phyloP scores from a whole-genome alignment of 192 early-diverging fungal species.

The Thoreauomyces humboldtii region DNA sequence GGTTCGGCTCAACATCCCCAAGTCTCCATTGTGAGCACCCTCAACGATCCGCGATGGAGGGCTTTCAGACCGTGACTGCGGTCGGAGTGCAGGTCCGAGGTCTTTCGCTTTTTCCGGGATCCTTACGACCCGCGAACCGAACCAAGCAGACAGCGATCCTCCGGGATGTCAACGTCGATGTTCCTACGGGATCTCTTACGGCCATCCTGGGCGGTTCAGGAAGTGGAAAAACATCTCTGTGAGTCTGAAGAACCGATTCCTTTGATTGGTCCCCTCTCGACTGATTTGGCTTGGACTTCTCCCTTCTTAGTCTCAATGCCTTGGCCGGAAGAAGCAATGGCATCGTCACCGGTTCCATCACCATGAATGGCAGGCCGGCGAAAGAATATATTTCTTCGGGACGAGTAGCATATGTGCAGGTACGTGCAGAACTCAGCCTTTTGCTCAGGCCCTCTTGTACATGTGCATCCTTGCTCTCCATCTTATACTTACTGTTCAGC shows the following conservation, averaged over 20 bases:
- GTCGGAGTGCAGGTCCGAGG: not conserved
- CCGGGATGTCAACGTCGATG: constrained; percentile 29
- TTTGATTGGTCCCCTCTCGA: not conserved
- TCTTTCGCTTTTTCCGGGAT: not conserved
- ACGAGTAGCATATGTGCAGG: constrained; percentile 45
- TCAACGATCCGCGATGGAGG: no score
- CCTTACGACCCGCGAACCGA: not conserved
- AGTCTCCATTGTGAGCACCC: no score
- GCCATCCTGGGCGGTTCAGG: constrained; percentile 44
- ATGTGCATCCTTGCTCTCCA: no score
- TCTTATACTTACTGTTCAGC: no score
- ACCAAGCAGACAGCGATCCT: constrained; percentile 7
- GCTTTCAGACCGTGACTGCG: not conserved
- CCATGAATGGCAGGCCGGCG: constrained; percentile 69
- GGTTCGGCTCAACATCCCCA: no score
- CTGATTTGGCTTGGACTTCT: not conserved
- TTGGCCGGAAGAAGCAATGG: constrained; percentile 60
- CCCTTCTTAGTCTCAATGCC: constrained; percentile 39
- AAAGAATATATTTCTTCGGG: constrained; percentile 22
- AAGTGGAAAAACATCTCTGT: constrained; percentile 18
- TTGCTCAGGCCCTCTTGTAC: no score
- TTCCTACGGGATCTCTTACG: constrained; percentile 31
- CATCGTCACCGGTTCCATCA: constrained; percentile 66
- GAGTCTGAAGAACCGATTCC: not conserved
- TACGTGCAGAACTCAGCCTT: no score